Base-by-base conservation (phyloP, 768 basidiomycete species). In the Xerocomellus amylosporus region DNA sequence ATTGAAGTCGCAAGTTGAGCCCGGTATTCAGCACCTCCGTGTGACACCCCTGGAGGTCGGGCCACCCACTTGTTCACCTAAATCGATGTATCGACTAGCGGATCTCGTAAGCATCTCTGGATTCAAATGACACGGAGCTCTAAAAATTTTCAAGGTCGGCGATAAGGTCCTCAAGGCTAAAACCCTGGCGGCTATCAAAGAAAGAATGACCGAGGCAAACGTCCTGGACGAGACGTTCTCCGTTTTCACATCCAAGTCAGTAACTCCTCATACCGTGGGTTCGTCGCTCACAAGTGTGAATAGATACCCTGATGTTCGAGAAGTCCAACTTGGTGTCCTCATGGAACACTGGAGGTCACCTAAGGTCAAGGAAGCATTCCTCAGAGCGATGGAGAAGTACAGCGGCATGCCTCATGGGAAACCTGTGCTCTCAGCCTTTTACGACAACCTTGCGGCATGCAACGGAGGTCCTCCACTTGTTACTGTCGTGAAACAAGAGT, bases 1-100 rank as follows among this genome's bases (percentile, higher is more conserved):
- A 34, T 30, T 66, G 40, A 62, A 49, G 28, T 65, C 65, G 30
- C 58, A 64, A 40, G 46, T 43, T 4, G 45, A 43, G 33, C 43
- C 37, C 8, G 54, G 48, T 45, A 3, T 19, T 41, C 44, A 15
- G 2, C 38, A 12, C 22, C 15, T 42, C 17, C 46, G 39, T 4
- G 30, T 24, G 30, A 20, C 39, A n/a, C 20, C 37, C 14, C 2
- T 38, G 40, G 28, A 48, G 43, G 53, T 51, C 13, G 43, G 37
- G 4, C 49, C 52, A 36, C 60, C 60, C 4, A 28, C 47, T 8
- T 73, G 71, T 49, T 73, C 71, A 15, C 71, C 73, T 8, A 73
- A 73, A 60, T 74, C 73, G 0, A 73, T 74, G 70, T 74, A 73
- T 31, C 68, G 69, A 48, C 54, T 73, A 0, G 71, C 73, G 6